Evolutionary conservation across 306 rosid species (phyloP), one percentile per base, ranked within the genome.

Genomic region (Ochetophila trinervis): DNA sequence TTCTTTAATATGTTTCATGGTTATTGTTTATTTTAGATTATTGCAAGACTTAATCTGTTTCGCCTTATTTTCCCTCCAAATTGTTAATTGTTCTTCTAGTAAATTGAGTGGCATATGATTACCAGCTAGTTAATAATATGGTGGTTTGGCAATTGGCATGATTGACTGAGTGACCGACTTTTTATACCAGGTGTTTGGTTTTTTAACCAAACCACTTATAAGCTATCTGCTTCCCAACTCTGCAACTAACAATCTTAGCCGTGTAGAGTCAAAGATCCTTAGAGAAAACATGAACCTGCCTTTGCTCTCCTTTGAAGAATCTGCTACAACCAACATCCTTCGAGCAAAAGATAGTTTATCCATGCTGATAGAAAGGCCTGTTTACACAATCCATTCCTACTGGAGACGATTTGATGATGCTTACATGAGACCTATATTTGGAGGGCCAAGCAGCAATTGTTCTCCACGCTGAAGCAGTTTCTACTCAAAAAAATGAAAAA

Each of bases 371-470:
- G 98, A 80, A 70, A 85, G 92, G 42, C 98, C 98, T 2, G 87
- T 84, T 4, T 77, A 75, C 78, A 87, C 95, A 63, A 82, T 80
- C 67, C 96, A 92, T 67, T 69, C 24, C 68, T 92, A 83, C 63
- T 89, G 96, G 98, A 92, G 95, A 67, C 87, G 37, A 56, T 92
- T 92, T 57, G 98, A 89, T 76, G 85, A 92, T 76, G 71, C 85
- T 59, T 89, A 82, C 77, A 89, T 92, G 98, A 89, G 98, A 79
- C 98, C 98, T 0, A 27, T 92, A 34, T 92, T 92, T 64, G 95
- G 96, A 6, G 98, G 96, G 40, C 89, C 96, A 27, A 45, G n/a
- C 47, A 17, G 45, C 45, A 10, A 1, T 40, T 6, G 10, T 1
- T 40, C 15, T 40, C 12, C 45, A 40, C 12, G 45, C 32, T 27